A percentile compares a stretch with the other conserved stretches of the same genome.
Conservation (phyloP, 225 moss, liverwort and hornwort species). For the Physcomitrium patens region DNA sequence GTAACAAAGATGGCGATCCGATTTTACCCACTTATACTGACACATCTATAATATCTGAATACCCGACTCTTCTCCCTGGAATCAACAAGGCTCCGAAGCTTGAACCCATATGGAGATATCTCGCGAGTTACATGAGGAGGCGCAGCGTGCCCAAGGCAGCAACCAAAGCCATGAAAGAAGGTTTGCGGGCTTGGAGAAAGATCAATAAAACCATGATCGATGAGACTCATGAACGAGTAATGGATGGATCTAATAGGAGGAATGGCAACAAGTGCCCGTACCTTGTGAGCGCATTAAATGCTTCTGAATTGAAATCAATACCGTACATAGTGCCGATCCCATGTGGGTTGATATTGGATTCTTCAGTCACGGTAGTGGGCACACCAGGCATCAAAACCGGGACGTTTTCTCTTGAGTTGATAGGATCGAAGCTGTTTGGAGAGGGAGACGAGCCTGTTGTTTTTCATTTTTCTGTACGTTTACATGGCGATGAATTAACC, state of each 20-base stretch:
- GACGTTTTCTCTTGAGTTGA: slow-evolving; percentile 49
- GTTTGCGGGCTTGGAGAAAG: slow-evolving; percentile 46
- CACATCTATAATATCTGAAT: slow-evolving; percentile 9
- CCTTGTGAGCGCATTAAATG: slow-evolving; percentile 51
- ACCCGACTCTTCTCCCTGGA: slow-evolving; percentile 28
- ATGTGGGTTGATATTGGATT: slow-evolving; percentile 59
- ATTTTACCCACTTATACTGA: slow-evolving; percentile 1
- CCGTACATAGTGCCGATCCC: slow-evolving; percentile 54
- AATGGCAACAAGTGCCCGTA: slow-evolving; percentile 51
- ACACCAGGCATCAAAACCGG: slow-evolving; percentile 36
- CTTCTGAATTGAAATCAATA: slow-evolving; percentile 34
- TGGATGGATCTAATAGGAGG: slow-evolving; percentile 17
- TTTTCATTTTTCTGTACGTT: slow-evolving; percentile 53
- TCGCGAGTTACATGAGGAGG: slow-evolving; percentile 35
- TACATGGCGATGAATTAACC: slow-evolving; percentile 45
- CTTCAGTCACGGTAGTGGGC: slow-evolving; percentile 61
- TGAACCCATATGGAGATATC: slow-evolving; percentile 47
- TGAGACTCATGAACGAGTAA: slow-evolving; percentile 36
- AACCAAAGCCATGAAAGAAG: slow-evolving; percentile 42
- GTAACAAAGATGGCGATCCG: not conserved
- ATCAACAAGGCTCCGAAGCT: slow-evolving; percentile 33
- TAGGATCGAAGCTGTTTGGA: slow-evolving; percentile 47
- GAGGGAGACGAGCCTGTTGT: slow-evolving; percentile 61
- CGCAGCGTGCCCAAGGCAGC: slow-evolving; percentile 37
- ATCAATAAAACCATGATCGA: slow-evolving; percentile 34